Evolutionary conservation across 202 grass and related monocot genomes (phyloP).

Genomic region (Schoenoplectus triqueter): DNA sequence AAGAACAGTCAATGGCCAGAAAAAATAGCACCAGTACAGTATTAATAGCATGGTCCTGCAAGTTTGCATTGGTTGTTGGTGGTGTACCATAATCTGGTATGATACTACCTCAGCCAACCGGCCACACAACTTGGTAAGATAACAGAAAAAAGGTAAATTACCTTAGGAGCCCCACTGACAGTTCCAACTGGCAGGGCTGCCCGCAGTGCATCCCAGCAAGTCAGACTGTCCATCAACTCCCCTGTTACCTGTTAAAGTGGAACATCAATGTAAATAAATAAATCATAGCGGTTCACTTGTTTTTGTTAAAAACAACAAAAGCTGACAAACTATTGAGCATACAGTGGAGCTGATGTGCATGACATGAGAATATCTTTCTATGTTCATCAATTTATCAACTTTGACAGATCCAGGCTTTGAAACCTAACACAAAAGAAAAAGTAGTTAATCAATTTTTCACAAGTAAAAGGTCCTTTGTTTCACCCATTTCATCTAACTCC

Average conservation of each 20-base stretch:
- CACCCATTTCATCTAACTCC: neutral
- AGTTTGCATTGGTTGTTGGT: neutral
- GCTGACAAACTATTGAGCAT: constrained; percentile 39
- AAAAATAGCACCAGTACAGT: constrained; percentile 26
- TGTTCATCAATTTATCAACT: constrained; percentile 96
- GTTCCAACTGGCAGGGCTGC: constrained; percentile 95
- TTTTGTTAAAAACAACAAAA: constrained; percentile 18
- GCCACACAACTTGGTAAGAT: neutral
- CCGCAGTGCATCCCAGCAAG: constrained; percentile 90
- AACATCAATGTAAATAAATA: constrained; percentile 34
- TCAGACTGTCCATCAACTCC: constrained; percentile 68
- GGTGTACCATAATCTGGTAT: neutral
- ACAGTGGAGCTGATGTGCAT: constrained; percentile 99
- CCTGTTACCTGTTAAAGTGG: constrained; percentile 73
- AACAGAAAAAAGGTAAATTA: constrained; percentile 27
- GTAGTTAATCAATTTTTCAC: neutral
- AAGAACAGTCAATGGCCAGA: constrained; percentile 14
- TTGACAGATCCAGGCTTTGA: constrained; percentile 90
- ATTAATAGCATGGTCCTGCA: neutral
- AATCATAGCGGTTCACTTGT: constrained; percentile 3
- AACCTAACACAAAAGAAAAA: constrained; percentile 58
- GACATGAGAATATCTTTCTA: constrained; percentile 95
- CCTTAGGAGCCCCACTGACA: constrained; percentile 98
- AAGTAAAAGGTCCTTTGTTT: neutral
- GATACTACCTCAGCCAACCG: neutral